Evolutionary conservation across 2,329 filamentous ascomycete species (phyloP), one percentile per base, ranked within the genome.

Genomic region (Talaromyces sp.): DNA sequence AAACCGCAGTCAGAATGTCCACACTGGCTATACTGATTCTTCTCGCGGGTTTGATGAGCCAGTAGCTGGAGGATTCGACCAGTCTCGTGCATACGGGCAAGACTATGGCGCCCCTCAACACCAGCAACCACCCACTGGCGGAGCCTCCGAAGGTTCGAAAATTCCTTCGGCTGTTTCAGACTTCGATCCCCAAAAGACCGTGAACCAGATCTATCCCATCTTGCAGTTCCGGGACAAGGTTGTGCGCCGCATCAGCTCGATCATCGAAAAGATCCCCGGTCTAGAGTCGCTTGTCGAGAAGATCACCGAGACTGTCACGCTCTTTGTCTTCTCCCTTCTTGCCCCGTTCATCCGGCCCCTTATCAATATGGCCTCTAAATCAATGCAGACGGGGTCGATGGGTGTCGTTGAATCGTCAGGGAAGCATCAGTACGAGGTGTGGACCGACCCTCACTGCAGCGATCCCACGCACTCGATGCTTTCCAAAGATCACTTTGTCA

Each of bases 201-300:
- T 89, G 14, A 81, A 83, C 44, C 87, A 96, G 77, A 97, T 99
- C 66, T 98, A 98, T 70, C 95, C 95, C 0, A 96, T 99, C 63
- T 84, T 99, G 0, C 85, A 91, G 63, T 99, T 98, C 81, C 86
- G 94, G 63, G 95, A 99, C 80, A 95, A 89, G 70, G 92, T 99
- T 60, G 93, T 97, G 57, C 91, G 91, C 68, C 85, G 88, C 47
- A 92, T 99, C 75, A 92, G 87, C 70, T 85, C 87, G 44, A 89
- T 92, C 58, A 92, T 98, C 67, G 87, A 92, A 69, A 97, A 96
- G 79, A 89, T 99, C 44, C 95, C 95, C 0, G 94, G 94, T 0
- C 82, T 99, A 4, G 92, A 96, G 76, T 80, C 88, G 64, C 81
- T 97, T n/a, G 87, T 98, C 27, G 94, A 98, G 66, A 94, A 92